Evolutionary conservation across 2,329 filamentous ascomycete species (phyloP), one percentile per base, ranked within the genome.

Genomic region (Xylaria sp.): DNA sequence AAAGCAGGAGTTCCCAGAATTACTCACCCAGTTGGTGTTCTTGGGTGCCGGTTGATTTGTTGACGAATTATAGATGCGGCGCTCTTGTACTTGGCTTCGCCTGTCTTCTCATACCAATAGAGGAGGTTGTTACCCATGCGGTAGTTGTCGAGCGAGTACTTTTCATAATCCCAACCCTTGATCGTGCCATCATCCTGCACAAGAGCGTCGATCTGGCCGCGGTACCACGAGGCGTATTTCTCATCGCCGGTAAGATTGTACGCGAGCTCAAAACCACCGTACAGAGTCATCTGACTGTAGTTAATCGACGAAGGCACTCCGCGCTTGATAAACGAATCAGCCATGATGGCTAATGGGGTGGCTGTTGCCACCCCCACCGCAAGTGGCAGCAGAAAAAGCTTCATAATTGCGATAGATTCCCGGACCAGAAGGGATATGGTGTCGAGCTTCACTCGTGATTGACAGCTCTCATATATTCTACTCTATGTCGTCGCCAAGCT

Each of bases 101-200:
- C 80, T 0, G 83, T 84, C 66, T 80, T 74, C 71, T 82, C 80
- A 71, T 85, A 84, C 79, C 85, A 82, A 70, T 80, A 84, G 1
- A 88, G 78, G 44, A 86, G 77, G 73, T 85, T 85, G 71, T 85
- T 82, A 7, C 85, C 86, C 38, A 87, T 80, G 6, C 86, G 83
- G 68, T 87, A 82, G 66, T 87, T 83, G 68, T 86, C 84, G 0
- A 86, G 79, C 2, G 84, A 85, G 78, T 87, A 84, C 73, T 81
- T 83, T 2, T 77, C 77, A 15, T 81, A 76, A 63, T 84, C 80
- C 79, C 84, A 88, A 20, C 79, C 78, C 15, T 77, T 76, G 65
- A 87, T 78, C 4, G 81, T 83, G 13, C 86, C 86, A 48, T 86
- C 76, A n/a, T 78, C 72, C 1, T 79, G 72, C 2, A 88, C 81